These are phyloP conservation scores for Candida insectorum DNA, from an alignment of 805 yeast genomes.

Conservation along the genomic window DNA sequence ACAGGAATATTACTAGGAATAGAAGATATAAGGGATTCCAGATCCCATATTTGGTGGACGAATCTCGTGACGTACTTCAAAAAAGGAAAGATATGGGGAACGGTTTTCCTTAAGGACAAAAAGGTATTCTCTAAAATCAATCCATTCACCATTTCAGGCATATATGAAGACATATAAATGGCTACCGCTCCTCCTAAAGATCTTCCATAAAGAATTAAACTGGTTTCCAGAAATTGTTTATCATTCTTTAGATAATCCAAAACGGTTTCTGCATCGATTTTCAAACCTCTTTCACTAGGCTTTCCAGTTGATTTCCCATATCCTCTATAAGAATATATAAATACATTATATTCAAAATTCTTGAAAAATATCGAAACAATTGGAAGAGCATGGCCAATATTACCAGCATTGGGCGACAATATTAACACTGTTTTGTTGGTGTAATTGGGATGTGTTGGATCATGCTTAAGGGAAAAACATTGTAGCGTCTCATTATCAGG, in stretches of 20 bases:
- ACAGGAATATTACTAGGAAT: conserved; percentile 59
- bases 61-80: conserved; percentile 52
- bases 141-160: conserved; percentile 51
- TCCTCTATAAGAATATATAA: conserved; percentile 86
- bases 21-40: conserved; percentile 54
- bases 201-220: conserved; percentile 75
- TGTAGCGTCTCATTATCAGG: conserved; percentile 68
- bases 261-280: conserved; percentile 74
- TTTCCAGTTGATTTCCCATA: conserved; percentile 79
- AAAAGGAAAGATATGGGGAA: conserved; percentile 70
- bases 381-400: conserved; percentile 88
- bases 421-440: conserved; percentile 69
- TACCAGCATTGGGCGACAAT: conserved; percentile 92
- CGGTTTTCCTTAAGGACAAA: conserved; percentile 65
- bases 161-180: conserved; percentile 68
- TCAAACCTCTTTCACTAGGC: conserved; percentile 76
- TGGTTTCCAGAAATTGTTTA: conserved; percentile 47
- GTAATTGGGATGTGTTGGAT: conserved; percentile 32
- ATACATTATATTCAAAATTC: conserved; percentile 67
- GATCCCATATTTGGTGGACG: conserved; percentile 82
- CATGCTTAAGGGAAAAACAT: conserved; percentile 58
- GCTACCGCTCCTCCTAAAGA: conserved; percentile 96
- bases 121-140: conserved; percentile 86
- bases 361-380: conserved; percentile 67
- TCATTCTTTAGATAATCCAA: conserved; percentile 57